A percentile compares a stretch with the other conserved stretches of the same genome.
Conservation (phyloP, 192 early-diverging fungal genomes). For the Linnemannia hyalina region DNA sequence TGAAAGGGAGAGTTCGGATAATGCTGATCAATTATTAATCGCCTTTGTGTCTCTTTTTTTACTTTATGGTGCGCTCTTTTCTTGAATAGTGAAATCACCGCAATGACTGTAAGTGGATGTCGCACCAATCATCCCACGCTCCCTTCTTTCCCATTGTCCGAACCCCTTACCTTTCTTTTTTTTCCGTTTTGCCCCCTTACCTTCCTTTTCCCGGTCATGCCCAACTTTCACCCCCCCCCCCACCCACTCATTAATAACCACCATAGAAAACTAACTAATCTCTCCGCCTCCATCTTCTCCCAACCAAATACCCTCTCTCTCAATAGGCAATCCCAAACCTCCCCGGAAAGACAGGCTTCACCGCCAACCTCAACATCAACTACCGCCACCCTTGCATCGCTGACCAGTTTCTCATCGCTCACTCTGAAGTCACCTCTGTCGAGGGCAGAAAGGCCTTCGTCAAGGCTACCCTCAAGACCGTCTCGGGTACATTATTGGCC, state of each 20-base stretch:
- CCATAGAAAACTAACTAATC: neutral
- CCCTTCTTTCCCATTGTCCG: neutral
- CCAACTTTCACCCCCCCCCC: neutral
- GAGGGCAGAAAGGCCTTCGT: slow-evolving; percentile 81
- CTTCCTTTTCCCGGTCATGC: neutral
- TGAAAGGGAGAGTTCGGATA: neutral
- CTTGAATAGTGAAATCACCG: slow-evolving; percentile 43
- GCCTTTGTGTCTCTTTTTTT: neutral
- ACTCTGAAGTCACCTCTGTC: slow-evolving; percentile 63
- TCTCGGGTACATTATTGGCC: slow-evolving; percentile 67
- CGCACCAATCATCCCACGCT: slow-evolving; percentile 9
- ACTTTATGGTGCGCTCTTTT: neutral
- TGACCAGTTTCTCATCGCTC: slow-evolving; percentile 71
- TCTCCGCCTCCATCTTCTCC: neutral
- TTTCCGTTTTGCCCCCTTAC: neutral
- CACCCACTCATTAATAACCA: neutral
- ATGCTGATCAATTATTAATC: neutral
- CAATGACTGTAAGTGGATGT: slow-evolving; percentile 43
- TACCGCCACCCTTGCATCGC: slow-evolving; percentile 77
- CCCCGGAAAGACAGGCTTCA: slow-evolving; percentile 78
- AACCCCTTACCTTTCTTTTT: no score
- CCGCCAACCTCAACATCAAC: slow-evolving; percentile 82
- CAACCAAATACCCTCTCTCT: neutral
- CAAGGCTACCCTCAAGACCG: slow-evolving; percentile 71
- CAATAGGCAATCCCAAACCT: slow-evolving; percentile 64